Conservation (phyloP, 495 filamentous ascomycete genomes). For the Penicillium lagena region DNA sequence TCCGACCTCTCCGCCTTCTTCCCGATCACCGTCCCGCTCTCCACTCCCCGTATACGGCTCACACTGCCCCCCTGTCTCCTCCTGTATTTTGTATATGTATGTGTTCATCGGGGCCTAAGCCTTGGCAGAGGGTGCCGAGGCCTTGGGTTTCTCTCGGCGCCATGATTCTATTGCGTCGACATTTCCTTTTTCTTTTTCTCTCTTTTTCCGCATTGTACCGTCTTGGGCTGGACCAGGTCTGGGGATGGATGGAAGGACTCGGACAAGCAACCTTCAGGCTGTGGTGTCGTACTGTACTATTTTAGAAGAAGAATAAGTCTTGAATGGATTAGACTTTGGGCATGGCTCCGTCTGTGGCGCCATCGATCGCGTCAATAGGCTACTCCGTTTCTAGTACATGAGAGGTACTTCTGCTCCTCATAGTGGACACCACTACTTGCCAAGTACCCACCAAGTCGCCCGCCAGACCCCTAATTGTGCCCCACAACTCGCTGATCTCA, state of each 20-base stretch:
- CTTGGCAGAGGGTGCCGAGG: constrained; percentile 2
- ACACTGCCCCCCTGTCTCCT: constrained; percentile 1
- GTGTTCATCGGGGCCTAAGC: constrained; percentile 15
- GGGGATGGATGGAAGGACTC: background rate
- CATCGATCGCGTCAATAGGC: background rate
- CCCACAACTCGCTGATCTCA: too few relatives aligned
- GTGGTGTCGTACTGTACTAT: background rate
- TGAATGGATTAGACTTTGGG: too few relatives aligned
- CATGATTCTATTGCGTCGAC: constrained; percentile 18
- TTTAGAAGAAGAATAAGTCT: too few relatives aligned
- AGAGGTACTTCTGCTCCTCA: background rate
- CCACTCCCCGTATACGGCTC: background rate
- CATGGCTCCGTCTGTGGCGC: too few relatives aligned
- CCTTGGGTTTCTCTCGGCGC: constrained; percentile 35
- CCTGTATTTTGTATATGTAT: constrained; percentile 18
- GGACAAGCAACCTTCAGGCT: background rate
- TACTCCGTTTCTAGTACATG: background rate
- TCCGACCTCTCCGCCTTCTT: constrained; percentile 6
- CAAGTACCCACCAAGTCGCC: background rate
- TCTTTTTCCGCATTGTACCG: background rate
- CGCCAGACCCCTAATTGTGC: background rate
- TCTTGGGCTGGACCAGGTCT: background rate
- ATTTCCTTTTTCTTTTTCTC: constrained; percentile 1
- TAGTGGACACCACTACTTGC: background rate
- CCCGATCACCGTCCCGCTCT: background rate